Evolutionary conservation across 768 basidiomycete genomes (phyloP).

Genomic region (Sarcodon sp.): DNA sequence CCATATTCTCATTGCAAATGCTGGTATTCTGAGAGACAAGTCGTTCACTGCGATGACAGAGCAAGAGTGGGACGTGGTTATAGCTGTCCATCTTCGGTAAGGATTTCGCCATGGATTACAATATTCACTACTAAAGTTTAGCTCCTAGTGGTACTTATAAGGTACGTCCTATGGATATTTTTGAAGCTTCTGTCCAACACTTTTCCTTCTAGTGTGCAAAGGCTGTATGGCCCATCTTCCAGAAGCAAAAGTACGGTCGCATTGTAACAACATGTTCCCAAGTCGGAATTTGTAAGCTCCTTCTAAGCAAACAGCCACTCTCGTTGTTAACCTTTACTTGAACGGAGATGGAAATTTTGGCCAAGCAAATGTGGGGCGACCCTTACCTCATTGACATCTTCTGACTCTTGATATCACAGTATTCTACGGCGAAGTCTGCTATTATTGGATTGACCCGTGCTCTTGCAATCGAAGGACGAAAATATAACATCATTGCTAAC

Average conservation of each 20-base stretch:
- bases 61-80: conserved; percentile 89
- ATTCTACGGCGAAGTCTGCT: conserved; percentile 87
- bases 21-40: conserved; percentile 89
- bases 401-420: conserved; percentile 25
- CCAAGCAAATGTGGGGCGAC: conserved; percentile 65
- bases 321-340: background rate
- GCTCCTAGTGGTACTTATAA: conserved; percentile 68
- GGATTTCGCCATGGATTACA: background rate
- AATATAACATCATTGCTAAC: conserved; percentile 87
- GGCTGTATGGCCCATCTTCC: conserved; percentile 94
- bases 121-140: conserved; percentile 1
- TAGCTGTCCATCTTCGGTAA: conserved; percentile 71
- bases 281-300: conserved; percentile 79
- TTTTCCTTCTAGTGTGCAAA: conserved; percentile 57
- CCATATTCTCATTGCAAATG: conserved; percentile 85
- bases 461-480: conserved; percentile 82
- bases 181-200: background rate
- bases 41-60: conserved; percentile 84
- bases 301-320: background rate
- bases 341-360: conserved; percentile 86
- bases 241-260: conserved; percentile 91
- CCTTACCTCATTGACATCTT: conserved; percentile 1
- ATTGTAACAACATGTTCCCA: conserved; percentile 91
- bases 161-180: conserved; percentile 21
- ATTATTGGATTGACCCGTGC: conserved; percentile 87